A percentile compares a stretch with the other conserved stretches of the same genome.
Conservation (phyloP, 345 rosid species). For the Hibiscus tridactylites region DNA sequence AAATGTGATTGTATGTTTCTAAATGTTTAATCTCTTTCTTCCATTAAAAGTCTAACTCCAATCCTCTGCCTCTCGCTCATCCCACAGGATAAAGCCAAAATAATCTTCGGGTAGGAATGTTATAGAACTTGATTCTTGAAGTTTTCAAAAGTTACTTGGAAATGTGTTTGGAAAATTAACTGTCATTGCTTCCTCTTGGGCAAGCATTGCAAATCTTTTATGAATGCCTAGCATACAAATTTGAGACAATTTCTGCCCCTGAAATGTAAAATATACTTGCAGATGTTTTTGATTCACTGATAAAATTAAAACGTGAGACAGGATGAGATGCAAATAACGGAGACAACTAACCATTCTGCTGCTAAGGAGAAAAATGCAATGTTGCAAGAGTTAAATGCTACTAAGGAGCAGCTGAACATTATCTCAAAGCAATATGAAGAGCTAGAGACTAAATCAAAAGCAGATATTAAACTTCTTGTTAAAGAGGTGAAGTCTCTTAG, state of each 20-base stretch:
- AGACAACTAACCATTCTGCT: conserved; percentile 26
- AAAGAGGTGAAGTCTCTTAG: conserved; percentile 91
- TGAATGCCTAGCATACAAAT: neutral
- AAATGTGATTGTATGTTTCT: neutral
- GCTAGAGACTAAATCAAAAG: conserved; percentile 85
- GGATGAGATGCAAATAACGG: conserved; percentile 45
- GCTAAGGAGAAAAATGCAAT: conserved; percentile 30
- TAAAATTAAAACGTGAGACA: conserved; percentile 21
- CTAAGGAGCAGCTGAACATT: conserved; percentile 56
- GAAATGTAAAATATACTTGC: neutral
- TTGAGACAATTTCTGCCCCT: neutral
- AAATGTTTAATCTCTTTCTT: neutral
- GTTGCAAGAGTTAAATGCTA: conserved; percentile 56
- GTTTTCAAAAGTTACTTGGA: too few species aligned
- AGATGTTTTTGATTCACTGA: neutral
- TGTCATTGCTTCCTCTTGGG: neutral
- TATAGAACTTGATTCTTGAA: neutral
- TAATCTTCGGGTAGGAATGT: neutral
- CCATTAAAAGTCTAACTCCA: neutral
- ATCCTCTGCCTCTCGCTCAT: neutral
- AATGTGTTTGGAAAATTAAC: neutral
- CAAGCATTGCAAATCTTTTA: neutral
- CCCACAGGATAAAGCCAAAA: neutral
- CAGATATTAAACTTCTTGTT: conserved; percentile 85
- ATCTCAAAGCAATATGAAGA: conserved; percentile 63